Percentiles rank a stretch among this genome's conserved stretches.
phyloP scores from a whole-genome alignment of 495 filamentous ascomycete species.

The Penicillium macrosclerotiorum region DNA sequence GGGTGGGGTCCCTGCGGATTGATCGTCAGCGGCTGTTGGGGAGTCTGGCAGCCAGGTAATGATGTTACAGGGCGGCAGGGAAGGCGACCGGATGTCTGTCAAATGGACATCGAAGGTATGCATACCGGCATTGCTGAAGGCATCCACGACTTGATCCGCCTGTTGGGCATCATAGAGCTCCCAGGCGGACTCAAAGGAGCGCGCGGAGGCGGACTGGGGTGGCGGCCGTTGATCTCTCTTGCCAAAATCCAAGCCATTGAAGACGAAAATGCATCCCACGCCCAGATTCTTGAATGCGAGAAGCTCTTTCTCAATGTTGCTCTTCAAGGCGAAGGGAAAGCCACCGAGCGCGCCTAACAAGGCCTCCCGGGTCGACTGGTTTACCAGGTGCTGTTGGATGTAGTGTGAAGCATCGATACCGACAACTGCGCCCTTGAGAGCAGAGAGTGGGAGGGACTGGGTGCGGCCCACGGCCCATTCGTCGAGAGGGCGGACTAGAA shows the following conservation, averaged over 20 bases:
- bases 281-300: slow-evolving; percentile 57
- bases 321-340: slow-evolving; percentile 71
- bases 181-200: slow-evolving; percentile 68
- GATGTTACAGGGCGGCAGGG: neutral
- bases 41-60: neutral
- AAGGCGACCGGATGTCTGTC: slow-evolving; percentile 1
- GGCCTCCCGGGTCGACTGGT: slow-evolving; percentile 70
- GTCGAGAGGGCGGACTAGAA: slow-evolving; percentile 58
- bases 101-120: neutral
- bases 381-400: slow-evolving; percentile 69
- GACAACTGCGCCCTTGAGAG: slow-evolving; percentile 67
- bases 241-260: slow-evolving; percentile 77
- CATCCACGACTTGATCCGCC: slow-evolving; percentile 72
- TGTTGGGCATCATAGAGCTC: slow-evolving; percentile 77
- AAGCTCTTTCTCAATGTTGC: slow-evolving; percentile 71
- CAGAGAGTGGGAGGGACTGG: slow-evolving; percentile 56
- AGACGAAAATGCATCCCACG: slow-evolving; percentile 78
- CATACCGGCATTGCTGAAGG: slow-evolving; percentile 81
- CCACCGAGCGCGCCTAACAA: slow-evolving; percentile 88
- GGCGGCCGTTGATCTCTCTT: slow-evolving; percentile 63
- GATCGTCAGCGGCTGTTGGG: slow-evolving; percentile 20
- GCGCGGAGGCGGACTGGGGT: slow-evolving; percentile 41
- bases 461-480: slow-evolving; percentile 53
- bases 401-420: slow-evolving; percentile 92
- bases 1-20: slow-evolving; percentile 50